Conservation (phyloP, 352 stramenopile genomes). For the Blastocystis sp. region DNA sequence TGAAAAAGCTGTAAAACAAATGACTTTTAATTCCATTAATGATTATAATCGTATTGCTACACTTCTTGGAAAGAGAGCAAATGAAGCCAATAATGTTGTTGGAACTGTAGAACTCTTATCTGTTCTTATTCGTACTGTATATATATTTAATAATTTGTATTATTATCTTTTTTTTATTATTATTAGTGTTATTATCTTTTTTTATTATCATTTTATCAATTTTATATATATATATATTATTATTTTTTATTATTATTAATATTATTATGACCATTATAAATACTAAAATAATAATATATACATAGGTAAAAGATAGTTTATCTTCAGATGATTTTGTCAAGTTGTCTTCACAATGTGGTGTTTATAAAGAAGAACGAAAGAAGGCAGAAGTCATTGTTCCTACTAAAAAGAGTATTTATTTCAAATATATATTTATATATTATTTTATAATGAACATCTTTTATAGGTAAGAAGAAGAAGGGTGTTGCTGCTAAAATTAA, state of each 20-base stretch:
- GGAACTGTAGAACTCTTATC: slow-evolving; percentile 26
- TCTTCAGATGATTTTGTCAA: slow-evolving; percentile 34
- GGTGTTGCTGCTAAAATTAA: slow-evolving; percentile 1
- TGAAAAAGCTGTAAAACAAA: slow-evolving; percentile 34
- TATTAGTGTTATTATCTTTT: no score
- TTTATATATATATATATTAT: no score
- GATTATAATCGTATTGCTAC: slow-evolving; percentile 29
- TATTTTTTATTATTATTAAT: no score
- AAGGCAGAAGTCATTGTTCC: slow-evolving; percentile 27
- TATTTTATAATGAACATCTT: no score
- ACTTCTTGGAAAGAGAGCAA: slow-evolving; percentile 26
- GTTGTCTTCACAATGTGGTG: slow-evolving; percentile 16
- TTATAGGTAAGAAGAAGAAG: no score
- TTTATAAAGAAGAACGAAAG: slow-evolving; percentile 34
- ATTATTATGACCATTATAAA: no score
- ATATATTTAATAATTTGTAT: no score
- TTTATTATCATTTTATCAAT: no score
- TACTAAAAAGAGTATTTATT: slow-evolving; percentile 35
- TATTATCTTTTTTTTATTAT: no score
- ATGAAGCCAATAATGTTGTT: slow-evolving; percentile 6
- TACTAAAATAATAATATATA: background rate
- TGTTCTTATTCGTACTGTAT: slow-evolving; percentile 11
- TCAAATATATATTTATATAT: no score
- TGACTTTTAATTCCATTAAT: slow-evolving; percentile 9
- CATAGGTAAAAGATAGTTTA: slow-evolving; percentile 12